phyloP scores from a whole-genome alignment of 768 basidiomycete species.

The Collybiopsis luxurians region DNA sequence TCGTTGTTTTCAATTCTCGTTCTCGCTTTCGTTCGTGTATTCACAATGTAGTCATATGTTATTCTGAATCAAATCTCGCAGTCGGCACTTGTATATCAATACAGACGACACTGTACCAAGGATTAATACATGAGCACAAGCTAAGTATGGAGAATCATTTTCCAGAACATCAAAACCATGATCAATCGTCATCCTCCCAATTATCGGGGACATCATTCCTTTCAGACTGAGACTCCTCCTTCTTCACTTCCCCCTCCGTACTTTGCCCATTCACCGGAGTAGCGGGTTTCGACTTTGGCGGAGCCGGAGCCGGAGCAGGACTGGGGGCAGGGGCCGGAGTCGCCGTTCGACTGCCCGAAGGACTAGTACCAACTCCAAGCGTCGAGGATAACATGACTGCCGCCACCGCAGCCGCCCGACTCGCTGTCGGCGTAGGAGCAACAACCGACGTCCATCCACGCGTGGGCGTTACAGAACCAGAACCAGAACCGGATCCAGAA shows the following conservation, averaged over 20 bases:
- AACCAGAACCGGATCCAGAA: not conserved
- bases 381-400: not conserved
- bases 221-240: not conserved
- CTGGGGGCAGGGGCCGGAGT: constrained; percentile 14
- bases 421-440: not conserved
- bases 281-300: not conserved
- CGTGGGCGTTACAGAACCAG: not conserved
- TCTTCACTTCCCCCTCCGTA: not conserved
- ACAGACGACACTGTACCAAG: too few species aligned
- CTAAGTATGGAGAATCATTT: too few species aligned
- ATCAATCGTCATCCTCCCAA: constrained; percentile 53
- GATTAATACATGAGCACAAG: too few species aligned
- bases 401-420: constrained; percentile 1
- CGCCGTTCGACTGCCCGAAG: not conserved
- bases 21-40: too few species aligned
- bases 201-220: constrained; percentile 41
- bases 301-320: constrained; percentile 10
- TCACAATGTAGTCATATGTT: too few species aligned
- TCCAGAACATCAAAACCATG: too few species aligned
- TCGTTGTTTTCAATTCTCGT: too few species aligned
- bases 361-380: not conserved
- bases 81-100: too few species aligned
- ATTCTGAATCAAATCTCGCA: too few species aligned
- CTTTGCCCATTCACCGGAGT: constrained; percentile 3
- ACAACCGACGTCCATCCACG: constrained; percentile 3